Conservation (phyloP, 805 yeast species). For the Candida vartiovaarae region DNA sequence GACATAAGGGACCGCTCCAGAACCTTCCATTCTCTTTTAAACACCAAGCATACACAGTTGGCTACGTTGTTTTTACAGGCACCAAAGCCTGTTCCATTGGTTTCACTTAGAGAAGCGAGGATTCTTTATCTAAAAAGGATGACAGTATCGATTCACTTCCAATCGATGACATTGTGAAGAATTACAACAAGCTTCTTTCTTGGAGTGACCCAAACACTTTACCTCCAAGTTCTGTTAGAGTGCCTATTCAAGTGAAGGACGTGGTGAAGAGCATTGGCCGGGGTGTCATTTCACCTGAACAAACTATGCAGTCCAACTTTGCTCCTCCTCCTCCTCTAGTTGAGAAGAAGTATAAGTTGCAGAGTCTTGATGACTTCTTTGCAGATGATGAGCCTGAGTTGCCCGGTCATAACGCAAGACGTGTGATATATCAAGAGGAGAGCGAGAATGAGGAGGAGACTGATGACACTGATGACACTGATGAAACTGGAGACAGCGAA, state of each 20-base stretch:
- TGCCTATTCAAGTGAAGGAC: conserved; percentile 33
- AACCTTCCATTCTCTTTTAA: conserved; percentile 55
- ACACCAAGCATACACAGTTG: conserved; percentile 43
- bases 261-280: conserved; percentile 25
- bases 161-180: conserved; percentile 19
- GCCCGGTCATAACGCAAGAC: conserved; percentile 6
- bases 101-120: conserved; percentile 17
- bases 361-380: conserved; percentile 84
- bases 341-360: conserved; percentile 47
- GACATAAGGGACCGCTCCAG: conserved; percentile 86
- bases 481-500: conserved; percentile 26
- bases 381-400: conserved; percentile 34
- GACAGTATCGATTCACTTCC: conserved; percentile 15
- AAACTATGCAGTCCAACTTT: background rate
- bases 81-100: conserved; percentile 59
- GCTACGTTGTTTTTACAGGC: conserved; percentile 70
- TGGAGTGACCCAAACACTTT: conserved; percentile 38
- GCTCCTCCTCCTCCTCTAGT: conserved; percentile 4
- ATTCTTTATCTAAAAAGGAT: conserved; percentile 13
- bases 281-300: conserved; percentile 8
- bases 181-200: conserved; percentile 26
- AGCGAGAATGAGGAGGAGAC: conserved; percentile 25
- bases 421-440: conserved; percentile 10
- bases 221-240: conserved; percentile 30
- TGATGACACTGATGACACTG: conserved; percentile 24